Conservation (phyloP, 2,329 filamentous ascomycete genomes). For the Paraphaeosphaeria minitans region DNA sequence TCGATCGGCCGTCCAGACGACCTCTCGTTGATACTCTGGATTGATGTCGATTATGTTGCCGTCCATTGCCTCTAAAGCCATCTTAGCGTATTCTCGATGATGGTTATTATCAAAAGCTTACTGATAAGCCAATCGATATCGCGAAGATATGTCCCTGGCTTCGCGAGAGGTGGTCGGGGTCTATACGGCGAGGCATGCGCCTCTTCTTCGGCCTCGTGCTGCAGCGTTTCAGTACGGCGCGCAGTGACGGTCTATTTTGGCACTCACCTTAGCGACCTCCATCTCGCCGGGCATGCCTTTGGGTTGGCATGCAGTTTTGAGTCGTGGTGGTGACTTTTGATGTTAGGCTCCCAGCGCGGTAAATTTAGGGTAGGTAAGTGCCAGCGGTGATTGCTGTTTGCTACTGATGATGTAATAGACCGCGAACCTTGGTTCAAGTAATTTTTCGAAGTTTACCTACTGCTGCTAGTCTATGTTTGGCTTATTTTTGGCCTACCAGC, state of each 20-base stretch:
- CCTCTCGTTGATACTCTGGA: slow-evolving; percentile 55
- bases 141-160: slow-evolving; percentile 25
- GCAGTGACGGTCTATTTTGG: background rate
- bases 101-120: slow-evolving; percentile 14
- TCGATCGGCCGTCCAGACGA: slow-evolving; percentile 51
- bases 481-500: background rate
- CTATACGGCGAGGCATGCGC: slow-evolving; percentile 21
- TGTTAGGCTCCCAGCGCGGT: background rate
- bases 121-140: slow-evolving; percentile 31
- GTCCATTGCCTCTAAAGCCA: slow-evolving; percentile 26
- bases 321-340: background rate
- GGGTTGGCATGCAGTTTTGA: background rate
- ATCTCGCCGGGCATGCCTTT: background rate
- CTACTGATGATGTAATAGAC: background rate
- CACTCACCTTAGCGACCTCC: background rate
- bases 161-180: slow-evolving; percentile 29
- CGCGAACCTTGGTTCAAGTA: no score
- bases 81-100: slow-evolving; percentile 7
- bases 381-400: background rate
- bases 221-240: background rate
- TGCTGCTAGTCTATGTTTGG: background rate
- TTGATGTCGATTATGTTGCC: slow-evolving; percentile 45
- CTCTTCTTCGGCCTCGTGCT: slow-evolving; percentile 7
- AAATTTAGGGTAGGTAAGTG: background rate
- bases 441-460: background rate